Conservation (phyloP, 148 eudicot genomes). For the Fagopyrum esculentum region DNA sequence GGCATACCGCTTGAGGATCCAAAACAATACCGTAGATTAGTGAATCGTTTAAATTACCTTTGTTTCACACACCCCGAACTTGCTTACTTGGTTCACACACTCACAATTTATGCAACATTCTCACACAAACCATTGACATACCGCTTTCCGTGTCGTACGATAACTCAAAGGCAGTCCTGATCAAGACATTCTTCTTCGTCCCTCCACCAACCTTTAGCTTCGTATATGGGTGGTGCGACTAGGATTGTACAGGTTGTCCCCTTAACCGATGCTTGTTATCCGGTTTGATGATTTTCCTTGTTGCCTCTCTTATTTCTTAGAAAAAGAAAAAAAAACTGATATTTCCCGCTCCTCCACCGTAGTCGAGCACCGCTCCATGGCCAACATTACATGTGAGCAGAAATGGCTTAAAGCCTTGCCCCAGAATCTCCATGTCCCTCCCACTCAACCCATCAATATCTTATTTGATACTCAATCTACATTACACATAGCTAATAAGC, state of each 20-base stretch:
- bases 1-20: too few species aligned
- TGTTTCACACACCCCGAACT: neutral
- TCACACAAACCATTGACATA: neutral
- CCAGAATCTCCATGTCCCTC: neutral
- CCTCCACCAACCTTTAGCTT: neutral
- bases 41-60: neutral
- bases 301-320: neutral
- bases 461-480: neutral
- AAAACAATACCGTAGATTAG: too few species aligned
- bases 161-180: neutral
- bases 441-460: neutral
- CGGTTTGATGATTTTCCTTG: neutral
- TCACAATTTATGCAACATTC: neutral
- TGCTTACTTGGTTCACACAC: neutral
- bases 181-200: neutral
- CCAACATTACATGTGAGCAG: neutral
- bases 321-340: slow-evolving; percentile 1
- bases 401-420: neutral
- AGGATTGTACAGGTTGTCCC: slow-evolving; percentile 8
- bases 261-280: neutral
- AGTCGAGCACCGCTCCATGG: slow-evolving; percentile 11
- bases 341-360: neutral
- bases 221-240: neutral
- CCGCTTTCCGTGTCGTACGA: neutral
- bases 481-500: neutral